Conservation (phyloP, 345 rosid species). For the Erodium maritimum region DNA sequence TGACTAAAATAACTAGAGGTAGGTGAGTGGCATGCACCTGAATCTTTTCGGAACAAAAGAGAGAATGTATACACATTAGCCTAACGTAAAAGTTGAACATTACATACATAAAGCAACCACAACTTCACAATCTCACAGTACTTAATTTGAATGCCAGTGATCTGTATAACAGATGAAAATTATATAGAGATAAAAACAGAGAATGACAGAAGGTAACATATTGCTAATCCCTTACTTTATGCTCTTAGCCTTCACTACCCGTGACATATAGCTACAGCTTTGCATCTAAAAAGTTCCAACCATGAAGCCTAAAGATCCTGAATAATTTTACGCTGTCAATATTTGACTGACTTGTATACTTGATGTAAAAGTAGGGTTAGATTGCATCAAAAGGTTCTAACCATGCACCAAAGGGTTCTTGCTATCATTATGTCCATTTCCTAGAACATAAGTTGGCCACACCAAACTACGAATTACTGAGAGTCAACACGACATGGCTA, state of each 20-base stretch:
- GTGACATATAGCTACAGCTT: not conserved
- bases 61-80: not conserved
- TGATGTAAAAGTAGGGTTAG: too few species aligned
- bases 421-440: not conserved
- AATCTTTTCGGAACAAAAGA: conserved; percentile 2
- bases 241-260: not conserved
- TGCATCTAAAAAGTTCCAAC: not conserved
- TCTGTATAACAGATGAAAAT: too few species aligned
- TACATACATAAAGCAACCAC: not conserved
- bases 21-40: conserved; percentile 7
- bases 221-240: not conserved
- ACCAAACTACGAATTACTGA: not conserved
- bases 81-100: not conserved
- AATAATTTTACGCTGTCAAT: not conserved
- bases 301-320: not conserved
- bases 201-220: too few species aligned
- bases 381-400: not conserved
- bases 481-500: not conserved
- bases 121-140: too few species aligned
- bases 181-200: not conserved
- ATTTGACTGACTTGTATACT: not conserved
- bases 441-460: not conserved
- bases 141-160: too few species aligned
- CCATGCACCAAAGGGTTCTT: not conserved
- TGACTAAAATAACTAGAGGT: conserved; percentile 14